These are phyloP conservation scores for Colletotrichum cordylinicola DNA, from an alignment of 2,329 filamentous ascomycete genomes.

Conservation along the genomic window DNA sequence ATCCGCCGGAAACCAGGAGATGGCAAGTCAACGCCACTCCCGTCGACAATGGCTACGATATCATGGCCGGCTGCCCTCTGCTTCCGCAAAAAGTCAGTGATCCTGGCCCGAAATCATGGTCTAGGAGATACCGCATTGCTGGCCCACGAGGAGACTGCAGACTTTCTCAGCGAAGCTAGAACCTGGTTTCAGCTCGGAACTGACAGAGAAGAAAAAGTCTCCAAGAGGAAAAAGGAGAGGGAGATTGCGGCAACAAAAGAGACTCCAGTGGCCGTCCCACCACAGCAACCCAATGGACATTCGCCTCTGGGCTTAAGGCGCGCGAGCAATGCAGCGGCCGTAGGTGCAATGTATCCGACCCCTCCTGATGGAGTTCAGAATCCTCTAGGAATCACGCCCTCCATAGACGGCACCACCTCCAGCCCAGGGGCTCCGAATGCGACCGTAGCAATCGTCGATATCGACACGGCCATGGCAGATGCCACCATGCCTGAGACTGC, in stretches of 20 bases:
- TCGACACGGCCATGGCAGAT: slow-evolving; percentile 37
- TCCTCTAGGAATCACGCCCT: slow-evolving; percentile 57
- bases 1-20: slow-evolving; percentile 50
- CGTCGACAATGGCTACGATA: slow-evolving; percentile 42
- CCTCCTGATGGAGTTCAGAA: slow-evolving; percentile 71
- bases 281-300: slow-evolving; percentile 50
- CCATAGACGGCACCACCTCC: slow-evolving; percentile 59
- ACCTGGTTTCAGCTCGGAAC: slow-evolving; percentile 50
- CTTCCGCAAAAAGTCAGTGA: slow-evolving; percentile 54
- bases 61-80: slow-evolving; percentile 62
- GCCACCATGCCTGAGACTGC: slow-evolving; percentile 27
- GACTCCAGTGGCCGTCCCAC: slow-evolving; percentile 46
- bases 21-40: slow-evolving; percentile 41
- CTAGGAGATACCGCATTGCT: slow-evolving; percentile 43
- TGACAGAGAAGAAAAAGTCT: slow-evolving; percentile 53
- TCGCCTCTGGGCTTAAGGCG: slow-evolving; percentile 59
- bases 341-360: slow-evolving; percentile 72
- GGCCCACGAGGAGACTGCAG: slow-evolving; percentile 48
- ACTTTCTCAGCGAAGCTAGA: slow-evolving; percentile 54
- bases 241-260: slow-evolving; percentile 48
- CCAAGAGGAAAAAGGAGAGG: slow-evolving; percentile 57
- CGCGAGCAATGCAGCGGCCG: slow-evolving; percentile 48
- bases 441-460: slow-evolving; percentile 31
- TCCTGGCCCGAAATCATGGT: slow-evolving; percentile 42
- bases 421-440: slow-evolving; percentile 57